phyloP scores from a whole-genome alignment of 192 early-diverging fungal genomes.

The Umbelopsis isabellina region DNA sequence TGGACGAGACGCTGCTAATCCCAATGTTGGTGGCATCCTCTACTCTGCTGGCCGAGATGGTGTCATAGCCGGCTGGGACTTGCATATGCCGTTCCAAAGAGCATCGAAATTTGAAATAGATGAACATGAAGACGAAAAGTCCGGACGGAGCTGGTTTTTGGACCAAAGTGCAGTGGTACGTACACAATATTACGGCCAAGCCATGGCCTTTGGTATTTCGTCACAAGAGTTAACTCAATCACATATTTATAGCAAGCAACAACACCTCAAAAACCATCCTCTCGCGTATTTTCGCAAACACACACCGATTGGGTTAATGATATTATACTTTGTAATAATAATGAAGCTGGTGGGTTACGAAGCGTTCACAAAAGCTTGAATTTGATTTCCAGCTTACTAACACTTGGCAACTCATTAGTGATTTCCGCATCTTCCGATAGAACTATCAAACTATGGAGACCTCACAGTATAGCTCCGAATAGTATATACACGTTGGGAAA shows the following conservation, averaged over 20 bases:
- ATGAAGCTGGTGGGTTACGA: slow-evolving; percentile 58
- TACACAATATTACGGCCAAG: background rate
- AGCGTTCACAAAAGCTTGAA: background rate
- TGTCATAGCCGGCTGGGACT: slow-evolving; percentile 84
- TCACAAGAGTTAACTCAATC: background rate
- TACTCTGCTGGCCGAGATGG: slow-evolving; percentile 92
- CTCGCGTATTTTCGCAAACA: slow-evolving; percentile 69
- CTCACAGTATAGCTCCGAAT: slow-evolving; percentile 56
- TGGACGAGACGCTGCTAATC: slow-evolving; percentile 18
- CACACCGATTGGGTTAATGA: slow-evolving; percentile 99
- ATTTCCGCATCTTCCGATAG: slow-evolving; percentile 92
- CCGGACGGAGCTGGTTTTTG: slow-evolving; percentile 1
- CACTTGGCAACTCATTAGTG: slow-evolving; percentile 41
- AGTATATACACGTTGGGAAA: slow-evolving; percentile 70
- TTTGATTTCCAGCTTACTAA: background rate
- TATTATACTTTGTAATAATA: slow-evolving; percentile 72
- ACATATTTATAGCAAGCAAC: background rate
- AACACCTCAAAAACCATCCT: slow-evolving; percentile 57
- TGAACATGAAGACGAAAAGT: background rate
- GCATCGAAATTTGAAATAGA: slow-evolving; percentile 11
- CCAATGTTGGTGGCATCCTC: slow-evolving; percentile 65
- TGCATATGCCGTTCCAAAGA: slow-evolving; percentile 53
- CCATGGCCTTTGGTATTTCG: background rate
- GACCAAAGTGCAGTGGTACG: slow-evolving; percentile 2
- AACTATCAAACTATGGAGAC: slow-evolving; percentile 79